A percentile compares a stretch with the other conserved stretches of the same genome.
phyloP scores from a whole-genome alignment of 176 grass and related monocot genomes.

The Triticum aestivum region IWGSC_CS_RefSeq_v2.1 NC_057811.1:494598315-494598814 shows the following conservation, averaged over 20 bases:
- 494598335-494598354: constrained; percentile 57
- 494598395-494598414: background rate
- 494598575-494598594: constrained; percentile 66
- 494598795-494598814: too few species aligned
- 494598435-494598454: background rate
- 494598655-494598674: constrained; percentile 59
- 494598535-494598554: constrained; percentile 81
- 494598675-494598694: constrained; percentile 91
- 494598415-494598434: background rate
- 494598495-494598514: constrained; percentile 88
- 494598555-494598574: constrained; percentile 78
- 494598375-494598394: constrained; percentile 78
- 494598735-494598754: constrained; percentile 92
- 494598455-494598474: background rate
- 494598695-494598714: constrained; percentile 86
- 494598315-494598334: constrained; percentile 54
- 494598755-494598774: constrained; percentile 79
- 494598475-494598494: background rate
- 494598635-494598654: background rate
- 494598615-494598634: background rate
- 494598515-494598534: constrained; percentile 79
- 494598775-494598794: constrained; percentile 23
- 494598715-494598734: constrained; percentile 84
- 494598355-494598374: constrained; percentile 56
- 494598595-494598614: constrained; percentile 44